Evolutionary conservation across 2,329 filamentous ascomycete genomes (phyloP).

Genomic region (Septoria petroselini): DNA sequence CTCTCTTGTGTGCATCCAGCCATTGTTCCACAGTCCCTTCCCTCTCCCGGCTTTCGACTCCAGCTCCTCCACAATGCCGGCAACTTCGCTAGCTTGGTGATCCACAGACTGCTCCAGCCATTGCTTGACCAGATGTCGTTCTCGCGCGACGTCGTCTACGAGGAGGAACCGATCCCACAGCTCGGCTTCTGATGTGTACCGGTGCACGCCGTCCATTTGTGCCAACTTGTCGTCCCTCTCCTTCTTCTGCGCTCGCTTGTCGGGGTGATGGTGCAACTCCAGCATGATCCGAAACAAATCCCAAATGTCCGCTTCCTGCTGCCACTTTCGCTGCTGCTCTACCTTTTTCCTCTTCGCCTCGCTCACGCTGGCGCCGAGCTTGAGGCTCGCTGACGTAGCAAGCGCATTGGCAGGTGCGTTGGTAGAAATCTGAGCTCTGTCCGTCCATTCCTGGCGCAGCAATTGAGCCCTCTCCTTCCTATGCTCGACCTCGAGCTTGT

Average conservation of each 20-base stretch:
- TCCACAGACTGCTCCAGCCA: conserved; percentile 81
- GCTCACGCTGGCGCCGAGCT: conserved; percentile 11
- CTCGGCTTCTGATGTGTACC: conserved; percentile 59
- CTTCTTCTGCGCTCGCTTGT: conserved; percentile 34
- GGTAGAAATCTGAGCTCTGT: conserved; percentile 14
- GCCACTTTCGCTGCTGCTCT: conserved; percentile 61
- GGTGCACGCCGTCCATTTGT: conserved; percentile 36
- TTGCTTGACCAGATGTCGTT: conserved; percentile 75
- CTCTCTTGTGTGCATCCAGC: conserved; percentile 88
- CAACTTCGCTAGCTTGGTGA: conserved; percentile 64
- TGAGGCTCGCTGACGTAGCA: conserved; percentile 18
- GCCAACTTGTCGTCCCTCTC: conserved; percentile 38
- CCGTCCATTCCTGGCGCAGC: conserved; percentile 38
- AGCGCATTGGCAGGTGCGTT: conserved; percentile 14
- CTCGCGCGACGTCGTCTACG: conserved; percentile 68
- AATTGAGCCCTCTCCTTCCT: conserved; percentile 41
- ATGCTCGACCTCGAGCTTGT: conserved; percentile 46
- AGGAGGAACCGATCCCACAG: conserved; percentile 73
- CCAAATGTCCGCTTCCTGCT: conserved; percentile 88
- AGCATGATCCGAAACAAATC: conserved; percentile 75
- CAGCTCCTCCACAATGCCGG: conserved; percentile 71
- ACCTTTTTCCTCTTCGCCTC: conserved; percentile 39
- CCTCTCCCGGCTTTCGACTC: conserved; percentile 66
- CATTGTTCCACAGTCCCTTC: conserved; percentile 73
- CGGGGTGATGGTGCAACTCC: conserved; percentile 57